Evolutionary conservation across 306 rosid genomes (phyloP), one percentile per base, ranked within the genome.

Genomic region (Biancaea sappan): DNA sequence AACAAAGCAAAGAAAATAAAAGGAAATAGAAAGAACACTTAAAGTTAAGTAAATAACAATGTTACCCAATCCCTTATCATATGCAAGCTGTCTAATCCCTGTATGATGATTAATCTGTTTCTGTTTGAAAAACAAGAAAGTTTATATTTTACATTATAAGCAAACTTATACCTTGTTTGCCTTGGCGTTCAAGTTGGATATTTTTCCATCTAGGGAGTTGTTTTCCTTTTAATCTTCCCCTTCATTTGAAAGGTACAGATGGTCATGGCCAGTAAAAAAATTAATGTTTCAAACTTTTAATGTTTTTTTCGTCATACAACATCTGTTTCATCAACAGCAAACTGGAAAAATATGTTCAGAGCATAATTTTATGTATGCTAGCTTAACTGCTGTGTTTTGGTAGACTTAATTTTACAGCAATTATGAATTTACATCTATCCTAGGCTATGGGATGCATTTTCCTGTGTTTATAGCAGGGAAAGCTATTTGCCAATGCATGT

Each of bases 21-120:
- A 0, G 8, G 24, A 48, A 48, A 48, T 6, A 8, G 25, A 48
- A 5, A 18, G n/a, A 51, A 4, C 14, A 19, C 28, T 51, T 51
- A 14, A 19, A 51, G 57, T 48, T 48, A 6, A 18, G 53, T 18
- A n/a, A 47, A 47, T 47, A 47, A 16, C 54, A 22, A 13, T 43
- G 48, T 0, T 43, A 5, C 4, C 4, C 48, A 43, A 43, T 43
- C 18, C 48, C 15, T 37, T 7, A 37, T 37, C 15, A 13, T 13
- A 10, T 38, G 35, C 14, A 13, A 1, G 58, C 48, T 71, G 64
- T 66, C 65, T 41, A 43, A 10, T 12, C 44, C 57, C 47, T 50
- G 67, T 19, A 32, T n/a, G 51, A 54, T 63, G 51, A 43, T 22
- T 53, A 46, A 35, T 69, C 31, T 65, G 47, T 60, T 77, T 38